These are phyloP conservation scores for Pseudoturritis turrita DNA, from an alignment of 345 rosid species.

Conservation along the genomic window DNA sequence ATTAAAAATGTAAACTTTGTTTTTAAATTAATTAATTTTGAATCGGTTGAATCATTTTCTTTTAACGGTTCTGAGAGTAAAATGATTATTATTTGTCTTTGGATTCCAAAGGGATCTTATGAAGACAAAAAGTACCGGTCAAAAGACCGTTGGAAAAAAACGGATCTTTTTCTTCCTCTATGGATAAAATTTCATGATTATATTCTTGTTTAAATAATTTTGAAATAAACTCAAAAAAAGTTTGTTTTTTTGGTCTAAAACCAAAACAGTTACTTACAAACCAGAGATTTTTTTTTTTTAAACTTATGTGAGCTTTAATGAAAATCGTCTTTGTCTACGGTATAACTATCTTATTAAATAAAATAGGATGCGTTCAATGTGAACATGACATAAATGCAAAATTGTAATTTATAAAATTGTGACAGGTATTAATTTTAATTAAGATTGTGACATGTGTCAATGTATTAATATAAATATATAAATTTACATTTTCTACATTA, in stretches of 20 bases:
- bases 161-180: constrained; percentile 6
- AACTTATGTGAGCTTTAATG: not conserved
- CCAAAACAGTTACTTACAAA: not conserved
- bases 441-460: too few species aligned
- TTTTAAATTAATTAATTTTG: not conserved
- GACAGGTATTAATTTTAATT: too few species aligned
- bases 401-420: too few species aligned
- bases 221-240: not conserved
- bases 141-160: constrained; percentile 31
- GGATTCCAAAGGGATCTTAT: constrained; percentile 38
- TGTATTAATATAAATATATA: too few species aligned
- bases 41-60: constrained; percentile 12
- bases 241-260: not conserved
- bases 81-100: constrained; percentile 28
- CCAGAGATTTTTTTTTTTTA: not conserved
- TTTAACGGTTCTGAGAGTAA: constrained; percentile 5
- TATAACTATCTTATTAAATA: too few species aligned
- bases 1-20: not conserved
- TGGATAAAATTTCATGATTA: constrained; percentile 1
- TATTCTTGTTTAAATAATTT: not conserved
- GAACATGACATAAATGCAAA: too few species aligned
- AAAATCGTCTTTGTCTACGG: not conserved
- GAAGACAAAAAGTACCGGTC: constrained; percentile 30
- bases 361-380: too few species aligned
- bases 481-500: too few species aligned